Evolutionary conservation across 345 rosid species (phyloP), one percentile per base, ranked within the genome.

Genomic region (Turnera subulata): DNA sequence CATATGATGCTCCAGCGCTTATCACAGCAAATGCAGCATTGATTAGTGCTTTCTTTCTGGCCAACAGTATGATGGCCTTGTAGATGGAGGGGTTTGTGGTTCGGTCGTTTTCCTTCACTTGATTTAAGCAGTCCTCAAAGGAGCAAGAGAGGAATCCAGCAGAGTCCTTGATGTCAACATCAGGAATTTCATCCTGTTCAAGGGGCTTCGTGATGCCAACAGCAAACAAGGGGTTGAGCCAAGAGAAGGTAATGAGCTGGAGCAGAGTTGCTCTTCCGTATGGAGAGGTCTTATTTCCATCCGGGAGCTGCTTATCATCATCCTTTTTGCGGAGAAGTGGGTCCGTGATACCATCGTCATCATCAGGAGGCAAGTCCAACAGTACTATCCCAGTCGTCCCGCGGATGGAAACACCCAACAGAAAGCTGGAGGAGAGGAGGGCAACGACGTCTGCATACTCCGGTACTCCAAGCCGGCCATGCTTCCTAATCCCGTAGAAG

Each of bases 151-250:
- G 71, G 43, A 66, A 78, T n/a, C 40, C 73, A 35, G 98, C 92
- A 0, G 98, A 88, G 53, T 91, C 98, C 68, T 67, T 73, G 23
- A 54, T 58, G 35, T 81, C 80, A 18, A 91, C 75, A 53, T 85
- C 75, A 0, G 98, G 98, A 39, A 91, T 76, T 24, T 91, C 91
- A 13, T 84, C 79, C 62, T 77, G 78, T 12, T 69, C 86, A 11
- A 91, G 87, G 39, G 94, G 79, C 69, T 77, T 85, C 80, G 85
- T 88, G 70, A 76, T 55, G 15, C 98, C 98, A 7, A 72, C 69
- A 17, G 84, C 75, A 67, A 91, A 85, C 56, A 88, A 61, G 11
- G 94, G 86, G 62, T 80, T 91, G 56, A 91, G 88, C 98, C 98
- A 91, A 26, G 96, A 88, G 73, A 91, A 91, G 37, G 94, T 85